Base-by-base conservation (phyloP, 345 rosid genomes). In the Limnanthes douglasii region DNA sequence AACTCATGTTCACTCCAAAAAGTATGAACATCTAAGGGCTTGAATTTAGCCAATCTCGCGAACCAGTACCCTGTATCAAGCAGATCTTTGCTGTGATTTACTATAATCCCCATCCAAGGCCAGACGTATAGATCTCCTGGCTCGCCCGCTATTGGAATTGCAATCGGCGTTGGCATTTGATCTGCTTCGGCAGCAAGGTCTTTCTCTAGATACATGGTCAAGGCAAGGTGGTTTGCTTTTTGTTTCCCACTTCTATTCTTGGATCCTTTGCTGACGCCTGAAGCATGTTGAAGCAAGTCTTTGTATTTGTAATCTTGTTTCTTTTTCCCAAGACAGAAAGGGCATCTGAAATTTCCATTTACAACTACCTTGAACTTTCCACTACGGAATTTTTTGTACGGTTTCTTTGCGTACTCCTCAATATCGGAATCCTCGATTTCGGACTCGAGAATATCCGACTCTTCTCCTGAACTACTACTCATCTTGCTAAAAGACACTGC, bases 281-380 rank as follows among this genome's bases (percentile, higher is more conserved):
- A 55, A 13, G 95, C 95, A 65, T 86, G 97, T 32, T 78, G 85
- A 42, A 70, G 69, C 38, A 82, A 47, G 34, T 82, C 95, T 54
- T 82, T 78, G 43, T 43, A 71, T 63, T 76, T 73, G 65, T 86
- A 78, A 12, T 67, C 67, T 26, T 73, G 95, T 46, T 78, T 86
- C 68, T 86, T 86, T 71, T 86, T 86, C 31, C 95, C 97, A 0
- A 68, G 26, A 39, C 97, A 86, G 53, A 73, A 82, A 6, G 95
- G 93, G 62, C 97, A 86, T 52, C 73, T 66, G 42, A 86, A 54
- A 37, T 23, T 25, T 18, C 70, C 80, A 56, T 65, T 75, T 18
- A 62, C 66, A 62, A 65, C 68, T 2, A 86, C 97, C 51, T 65
- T 78, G 39, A 36, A 50, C 13, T 50, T 44, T 8, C 88, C 86